Evolutionary conservation across 768 basidiomycete species (phyloP), one percentile per base, ranked within the genome.

Genomic region (Cyclocybe aegerita): DNA sequence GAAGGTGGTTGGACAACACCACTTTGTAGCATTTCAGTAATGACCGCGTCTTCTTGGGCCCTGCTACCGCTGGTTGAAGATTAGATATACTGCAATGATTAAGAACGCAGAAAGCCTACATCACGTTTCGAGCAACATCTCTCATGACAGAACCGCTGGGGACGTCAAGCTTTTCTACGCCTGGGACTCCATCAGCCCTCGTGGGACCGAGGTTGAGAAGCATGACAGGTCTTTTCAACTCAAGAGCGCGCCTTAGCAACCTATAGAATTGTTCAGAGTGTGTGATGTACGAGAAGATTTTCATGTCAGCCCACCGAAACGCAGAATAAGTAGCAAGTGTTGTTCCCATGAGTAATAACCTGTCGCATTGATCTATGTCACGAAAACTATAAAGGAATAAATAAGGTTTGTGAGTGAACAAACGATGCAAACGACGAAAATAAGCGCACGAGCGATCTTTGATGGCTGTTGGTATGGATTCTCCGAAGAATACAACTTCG

Each of bases 281-380:
- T 41, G 14, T 36, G 36, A 12, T 49, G 54, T 12, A 41, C 17
- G 16, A 37, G 29, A 42, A 32, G 40, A 43, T 43, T 46, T 37
- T 23, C 37, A 15, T 12, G n/a, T 40, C 7, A 35, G 35, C 71
- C 17, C 56, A 90, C 90, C 90, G 78, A 68, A 87, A 97, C 2
- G 93, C 93, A 5, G 91, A 94, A 68, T 89, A 97, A 0, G 95
- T 98, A 0, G 96, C 93, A 23, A 97, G 80, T 1, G 92, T 93
- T 0, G 93, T 95, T 32, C 95, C 96, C 34, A 96, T 70, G 36
- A 96, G 71, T 39, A 98, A 79, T 0, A 98, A 67, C 39, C 82
- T 75, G 46, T 90, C 86, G 15, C 82, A 72, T 7, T 65, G 62
- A 52, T 86, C 80, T 35, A 95, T 61, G 32, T 83, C 73, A 12